Percentiles rank a stretch among this genome's conserved stretches.
Evolutionary conservation across 495 filamentous ascomycete genomes (phyloP).

Genomic region (Aspergillus kassunensis): DNA sequence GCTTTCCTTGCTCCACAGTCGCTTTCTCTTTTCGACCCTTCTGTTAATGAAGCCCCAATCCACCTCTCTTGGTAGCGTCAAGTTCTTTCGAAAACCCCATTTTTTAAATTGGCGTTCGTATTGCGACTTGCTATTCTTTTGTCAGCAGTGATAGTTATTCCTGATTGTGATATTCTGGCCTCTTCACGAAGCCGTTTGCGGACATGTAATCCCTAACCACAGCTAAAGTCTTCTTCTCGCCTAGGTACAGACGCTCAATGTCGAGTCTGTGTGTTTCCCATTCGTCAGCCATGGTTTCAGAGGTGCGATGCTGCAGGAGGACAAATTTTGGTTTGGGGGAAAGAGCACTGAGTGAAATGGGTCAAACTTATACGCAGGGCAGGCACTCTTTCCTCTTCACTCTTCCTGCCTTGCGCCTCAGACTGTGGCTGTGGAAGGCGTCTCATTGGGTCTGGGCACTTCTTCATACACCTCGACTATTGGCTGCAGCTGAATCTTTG

Average conservation of each 20-base stretch:
- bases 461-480: too few relatives aligned
- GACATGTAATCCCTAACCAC: slow-evolving; percentile 40
- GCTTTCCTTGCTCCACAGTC: slow-evolving; percentile 11
- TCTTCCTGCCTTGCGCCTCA: too few relatives aligned
- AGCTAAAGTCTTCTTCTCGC: slow-evolving; percentile 35
- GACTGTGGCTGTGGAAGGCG: too few relatives aligned
- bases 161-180: too few relatives aligned
- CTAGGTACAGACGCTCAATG: slow-evolving; percentile 34
- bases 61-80: neutral
- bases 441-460: too few relatives aligned
- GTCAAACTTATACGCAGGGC: too few relatives aligned
- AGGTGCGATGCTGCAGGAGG: too few relatives aligned
- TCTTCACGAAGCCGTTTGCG: slow-evolving; percentile 32
- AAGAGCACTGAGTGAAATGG: too few relatives aligned
- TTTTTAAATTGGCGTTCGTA: slow-evolving; percentile 1
- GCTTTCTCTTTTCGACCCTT: slow-evolving; percentile 9
- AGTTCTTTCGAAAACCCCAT: slow-evolving; percentile 16
- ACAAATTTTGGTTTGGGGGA: too few relatives aligned
- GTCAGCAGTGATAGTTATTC: too few relatives aligned
- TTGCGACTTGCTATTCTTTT: slow-evolving; percentile 1
- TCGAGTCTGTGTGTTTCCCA: slow-evolving; percentile 11
- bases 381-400: too few relatives aligned
- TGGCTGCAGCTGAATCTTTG: too few relatives aligned
- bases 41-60: slow-evolving; percentile 5
- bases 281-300: slow-evolving; percentile 11